These are phyloP conservation scores for Quercus berberidifolia DNA, from an alignment of 306 rosid genomes.

Conservation along the genomic window DNA sequence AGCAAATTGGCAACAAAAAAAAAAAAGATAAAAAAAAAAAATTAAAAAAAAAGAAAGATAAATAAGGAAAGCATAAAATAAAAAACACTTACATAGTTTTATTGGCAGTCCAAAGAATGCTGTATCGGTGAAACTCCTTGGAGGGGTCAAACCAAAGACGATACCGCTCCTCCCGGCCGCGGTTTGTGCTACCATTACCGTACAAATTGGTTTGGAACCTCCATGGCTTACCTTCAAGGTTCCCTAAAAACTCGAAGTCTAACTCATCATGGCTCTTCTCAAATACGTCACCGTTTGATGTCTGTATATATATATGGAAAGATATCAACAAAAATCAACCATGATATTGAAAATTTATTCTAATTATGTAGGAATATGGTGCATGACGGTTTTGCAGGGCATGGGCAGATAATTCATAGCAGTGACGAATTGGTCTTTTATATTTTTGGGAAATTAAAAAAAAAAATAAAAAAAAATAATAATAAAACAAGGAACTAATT, in stretches of 20 bases:
- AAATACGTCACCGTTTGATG: constrained; percentile 84
- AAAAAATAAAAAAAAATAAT: too few species aligned
- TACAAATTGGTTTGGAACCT: constrained; percentile 88
- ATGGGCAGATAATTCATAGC: neutral
- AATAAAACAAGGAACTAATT: too few species aligned
- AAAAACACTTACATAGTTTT: constrained; percentile 52
- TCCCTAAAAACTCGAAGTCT: constrained; percentile 92
- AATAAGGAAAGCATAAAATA: neutral
- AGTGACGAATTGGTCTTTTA: neutral
- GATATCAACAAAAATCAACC: neutral
- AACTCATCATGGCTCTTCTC: constrained; percentile 86
- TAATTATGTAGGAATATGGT: neutral
- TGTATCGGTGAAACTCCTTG: constrained; percentile 65
- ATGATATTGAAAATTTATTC: neutral
- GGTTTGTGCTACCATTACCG: constrained; percentile 88
- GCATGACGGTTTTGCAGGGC: neutral
- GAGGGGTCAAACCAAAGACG: constrained; percentile 96
- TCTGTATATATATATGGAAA: constrained; percentile 29
- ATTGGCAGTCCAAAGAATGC: constrained; percentile 85
- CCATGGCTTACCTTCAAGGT: constrained; percentile 84
- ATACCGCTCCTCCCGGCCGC: constrained; percentile 90
- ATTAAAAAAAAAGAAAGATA: neutral
- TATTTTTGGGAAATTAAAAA: neutral
- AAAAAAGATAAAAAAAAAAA: neutral
- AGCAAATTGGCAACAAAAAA: neutral